Evolutionary conservation across 192 early-diverging fungal species (phyloP).

Genomic region (Gamsiella multidivaricata): DNA sequence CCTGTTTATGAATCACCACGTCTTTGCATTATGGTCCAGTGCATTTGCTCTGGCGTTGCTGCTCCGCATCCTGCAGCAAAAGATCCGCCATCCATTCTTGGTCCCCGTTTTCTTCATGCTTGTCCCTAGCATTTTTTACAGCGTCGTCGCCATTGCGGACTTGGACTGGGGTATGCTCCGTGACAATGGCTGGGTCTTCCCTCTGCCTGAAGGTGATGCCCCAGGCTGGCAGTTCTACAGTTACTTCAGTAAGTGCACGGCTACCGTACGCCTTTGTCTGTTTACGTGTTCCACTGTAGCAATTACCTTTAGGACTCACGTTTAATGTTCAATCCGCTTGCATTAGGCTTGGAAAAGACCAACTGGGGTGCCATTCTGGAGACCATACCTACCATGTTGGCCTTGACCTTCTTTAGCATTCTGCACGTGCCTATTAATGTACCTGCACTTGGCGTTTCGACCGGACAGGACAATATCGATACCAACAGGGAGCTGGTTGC

Average conservation of each 20-base stretch:
- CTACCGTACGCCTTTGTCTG: too few relatives aligned
- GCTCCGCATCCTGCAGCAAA: slow-evolving; percentile 77
- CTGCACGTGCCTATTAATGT: slow-evolving; percentile 98
- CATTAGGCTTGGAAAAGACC: slow-evolving; percentile 71
- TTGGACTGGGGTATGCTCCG: slow-evolving; percentile 76
- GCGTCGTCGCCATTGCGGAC: slow-evolving; percentile 66
- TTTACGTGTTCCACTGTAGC: too few relatives aligned
- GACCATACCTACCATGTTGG: slow-evolving; percentile 91
- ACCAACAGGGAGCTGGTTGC: slow-evolving; percentile 92
- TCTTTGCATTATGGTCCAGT: slow-evolving; percentile 84
- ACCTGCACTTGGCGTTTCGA: slow-evolving; percentile 92
- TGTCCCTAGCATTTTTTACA: slow-evolving; percentile 84
- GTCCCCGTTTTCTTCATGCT: slow-evolving; percentile 91
- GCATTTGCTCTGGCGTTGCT: slow-evolving; percentile 73
- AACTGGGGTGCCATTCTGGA: slow-evolving; percentile 73
- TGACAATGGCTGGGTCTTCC: slow-evolving; percentile 85
- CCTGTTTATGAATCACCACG: slow-evolving; percentile 72
- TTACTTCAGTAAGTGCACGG: slow-evolving; percentile 68
- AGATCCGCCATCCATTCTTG: slow-evolving; percentile 80
- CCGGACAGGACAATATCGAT: slow-evolving; percentile 87
- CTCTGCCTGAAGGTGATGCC: slow-evolving; percentile 71
- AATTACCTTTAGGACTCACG: too few relatives aligned
- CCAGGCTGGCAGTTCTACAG: slow-evolving; percentile 93
- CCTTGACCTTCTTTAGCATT: slow-evolving; percentile 94
- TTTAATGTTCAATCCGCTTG: too few relatives aligned